phyloP scores from a whole-genome alignment of 306 rosid genomes.

The Morella rubra region DNA sequence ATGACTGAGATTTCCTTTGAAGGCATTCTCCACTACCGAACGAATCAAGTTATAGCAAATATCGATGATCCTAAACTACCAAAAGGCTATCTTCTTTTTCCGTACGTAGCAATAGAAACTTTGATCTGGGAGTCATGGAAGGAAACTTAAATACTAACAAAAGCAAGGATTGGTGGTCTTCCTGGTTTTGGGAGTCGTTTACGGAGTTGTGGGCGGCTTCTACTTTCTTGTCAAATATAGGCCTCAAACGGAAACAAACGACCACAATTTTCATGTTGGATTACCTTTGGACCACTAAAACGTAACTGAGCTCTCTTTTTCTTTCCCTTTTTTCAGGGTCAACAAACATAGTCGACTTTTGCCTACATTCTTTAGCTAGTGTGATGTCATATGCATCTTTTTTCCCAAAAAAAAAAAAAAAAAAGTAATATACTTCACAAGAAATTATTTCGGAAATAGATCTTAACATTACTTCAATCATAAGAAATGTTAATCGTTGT shows the following conservation, averaged over 20 bases:
- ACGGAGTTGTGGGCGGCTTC: slow-evolving; percentile 25
- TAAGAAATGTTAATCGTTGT: too few species aligned
- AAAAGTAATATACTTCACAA: too few species aligned
- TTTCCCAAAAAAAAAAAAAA: too few species aligned
- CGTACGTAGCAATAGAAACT: neutral
- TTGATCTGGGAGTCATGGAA: neutral
- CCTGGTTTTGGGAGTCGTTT: slow-evolving; percentile 21
- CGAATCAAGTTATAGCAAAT: neutral
- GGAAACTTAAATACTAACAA: neutral
- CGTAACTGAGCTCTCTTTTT: too few species aligned
- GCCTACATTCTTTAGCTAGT: too few species aligned
- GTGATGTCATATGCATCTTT: too few species aligned
- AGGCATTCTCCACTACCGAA: slow-evolving; percentile 31
- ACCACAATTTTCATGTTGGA: neutral
- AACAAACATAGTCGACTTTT: too few species aligned
- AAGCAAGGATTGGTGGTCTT: slow-evolving; percentile 17
- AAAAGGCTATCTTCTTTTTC: neutral
- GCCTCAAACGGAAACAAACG: slow-evolving; percentile 4
- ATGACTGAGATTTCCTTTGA: slow-evolving; percentile 9
- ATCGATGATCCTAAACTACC: neutral
- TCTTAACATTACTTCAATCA: too few species aligned
- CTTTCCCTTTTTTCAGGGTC: too few species aligned
- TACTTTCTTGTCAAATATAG: neutral
- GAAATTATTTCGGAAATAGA: too few species aligned
- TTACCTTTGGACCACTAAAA: neutral